Evolutionary conservation across 768 basidiomycete genomes (phyloP), one percentile per base, ranked within the genome.

Genomic region (Epithele typhae): DNA sequence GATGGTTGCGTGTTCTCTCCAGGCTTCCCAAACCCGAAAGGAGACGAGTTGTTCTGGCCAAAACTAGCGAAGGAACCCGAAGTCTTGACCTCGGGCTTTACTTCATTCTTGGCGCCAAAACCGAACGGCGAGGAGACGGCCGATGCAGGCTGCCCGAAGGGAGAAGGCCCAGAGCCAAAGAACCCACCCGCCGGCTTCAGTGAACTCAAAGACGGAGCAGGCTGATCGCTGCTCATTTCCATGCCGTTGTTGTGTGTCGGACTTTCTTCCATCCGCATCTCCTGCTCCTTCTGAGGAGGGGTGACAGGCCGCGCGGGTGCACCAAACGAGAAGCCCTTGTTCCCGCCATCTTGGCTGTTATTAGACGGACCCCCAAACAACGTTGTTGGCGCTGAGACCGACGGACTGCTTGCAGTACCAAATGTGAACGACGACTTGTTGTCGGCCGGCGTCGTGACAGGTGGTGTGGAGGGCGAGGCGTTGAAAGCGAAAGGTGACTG

Each of bases 181-280:
- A 85, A 61, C 7, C 55, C 58, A 18, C 37, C 40, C 4, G 53
- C 49, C 7, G 48, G 44, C 43, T 53, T 54, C 48, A 34, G 42
- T 12, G 6, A 9, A 3, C 52, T 54, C 48, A 34, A 40, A 22
- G 18, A 6, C 2, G 36, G 21, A 10, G 30, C 37, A 37, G 41
- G 48, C 45, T 46, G 55, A 7, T 51, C 45, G 22, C 38, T 42
- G 49, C 73, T 77, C 19, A 66, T 52, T 39, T 76, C 75, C 57
- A 78, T 66, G 8, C 83, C 59, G 30, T 43, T n/a, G n/a, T n/a
- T 82, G 48, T 85, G 73, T 3, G 77, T 79, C 1, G 87, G 87
- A 54, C 87, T 90, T 64, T 89, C 87, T 33, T 90, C 87, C 87
- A 90, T 90, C 46, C 67, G 77, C 53, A 84, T 77, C 49, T 87